Base-by-base conservation (phyloP, 2,329 filamentous ascomycete genomes). In the Talaromyces amestolkiae region DNA sequence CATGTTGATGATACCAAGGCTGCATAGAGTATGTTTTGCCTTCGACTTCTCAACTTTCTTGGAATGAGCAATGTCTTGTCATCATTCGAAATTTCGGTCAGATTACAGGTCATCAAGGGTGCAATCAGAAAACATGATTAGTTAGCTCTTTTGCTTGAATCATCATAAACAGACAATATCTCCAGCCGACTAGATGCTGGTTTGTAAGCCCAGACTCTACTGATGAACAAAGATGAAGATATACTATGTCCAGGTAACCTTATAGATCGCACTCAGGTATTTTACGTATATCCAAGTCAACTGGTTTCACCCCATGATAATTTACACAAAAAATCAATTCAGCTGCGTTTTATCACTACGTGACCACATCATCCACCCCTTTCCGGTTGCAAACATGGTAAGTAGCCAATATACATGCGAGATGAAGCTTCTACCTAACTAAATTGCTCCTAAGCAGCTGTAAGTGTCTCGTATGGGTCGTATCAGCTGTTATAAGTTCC, bases 1-100 rank as follows among this genome's bases (percentile, higher is more conserved):
- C 60, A 63, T 56, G 47, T 56, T 19, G 60, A 63, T 35, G 60
- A 63, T 9, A 37, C 10, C 8, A 61, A 61, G 33, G 43, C 59
- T 15, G 59, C 59, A 8, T 61, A 61, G 59, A 10, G 49, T 22
- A 4, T 27, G 6, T 47, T 11, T 15, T 10, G 45, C 5, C 19
- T 4, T 27, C 22, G 45, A 15, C 11, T 13, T 49, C 22, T 24
- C 45, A 0, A 5, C 9, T 49, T 49, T 2, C 5, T 24, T 7
- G 5, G 13, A 27, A 15, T 7, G 13, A 24, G 11, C 22, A 49
- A 2, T 24, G 27, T 31, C 27, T 31, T 31, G 27, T 31, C 4
- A 31, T 31, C 5, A 5, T 31, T 31, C 27, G 27, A 31, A 7
- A 31, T 31, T 7, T 31, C 27, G 27, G 27, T 31, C 27, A 31